Evolutionary conservation across 1,139 yeast genomes (phyloP).

Genomic region (Yarrowia galli): DNA sequence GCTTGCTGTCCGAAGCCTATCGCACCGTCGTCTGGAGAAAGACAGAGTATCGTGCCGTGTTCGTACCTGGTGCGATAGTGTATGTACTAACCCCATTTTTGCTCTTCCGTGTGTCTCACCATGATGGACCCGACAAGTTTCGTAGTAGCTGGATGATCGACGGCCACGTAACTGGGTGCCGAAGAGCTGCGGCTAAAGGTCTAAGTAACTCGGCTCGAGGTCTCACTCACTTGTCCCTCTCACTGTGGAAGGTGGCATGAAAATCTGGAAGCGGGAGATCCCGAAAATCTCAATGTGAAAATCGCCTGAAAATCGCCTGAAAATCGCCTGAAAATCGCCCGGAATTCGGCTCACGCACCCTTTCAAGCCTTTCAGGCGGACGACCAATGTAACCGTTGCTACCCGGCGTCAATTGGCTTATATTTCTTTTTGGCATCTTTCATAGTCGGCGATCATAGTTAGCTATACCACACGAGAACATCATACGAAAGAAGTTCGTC

Average conservation of each 20-base stretch:
- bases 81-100: conserved; percentile 4
- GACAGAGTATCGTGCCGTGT: neutral
- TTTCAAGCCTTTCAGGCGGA: too few species aligned
- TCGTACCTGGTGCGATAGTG: too few species aligned
- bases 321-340: too few species aligned
- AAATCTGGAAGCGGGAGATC: conserved; percentile 27
- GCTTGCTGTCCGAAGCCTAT: conserved; percentile 26
- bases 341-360: too few species aligned
- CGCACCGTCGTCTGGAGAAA: neutral
- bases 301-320: too few species aligned
- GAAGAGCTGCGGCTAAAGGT: conserved; percentile 15
- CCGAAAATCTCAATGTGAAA: conserved; percentile 8
- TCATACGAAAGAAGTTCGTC: too few species aligned
- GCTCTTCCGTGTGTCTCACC: conserved; percentile 11
- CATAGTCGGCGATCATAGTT: too few species aligned
- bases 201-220: conserved; percentile 19
- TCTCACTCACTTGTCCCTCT: neutral
- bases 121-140: neutral
- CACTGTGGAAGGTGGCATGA: conserved; percentile 23
- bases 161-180: neutral
- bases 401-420: neutral
- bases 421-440: too few species aligned
- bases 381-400: neutral
- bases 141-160: conserved; percentile 4
- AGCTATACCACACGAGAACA: too few species aligned